Evolutionary conservation across 306 rosid species (phyloP), one percentile per base, ranked within the genome.

Genomic region (Vigna reflexopilosa): DNA sequence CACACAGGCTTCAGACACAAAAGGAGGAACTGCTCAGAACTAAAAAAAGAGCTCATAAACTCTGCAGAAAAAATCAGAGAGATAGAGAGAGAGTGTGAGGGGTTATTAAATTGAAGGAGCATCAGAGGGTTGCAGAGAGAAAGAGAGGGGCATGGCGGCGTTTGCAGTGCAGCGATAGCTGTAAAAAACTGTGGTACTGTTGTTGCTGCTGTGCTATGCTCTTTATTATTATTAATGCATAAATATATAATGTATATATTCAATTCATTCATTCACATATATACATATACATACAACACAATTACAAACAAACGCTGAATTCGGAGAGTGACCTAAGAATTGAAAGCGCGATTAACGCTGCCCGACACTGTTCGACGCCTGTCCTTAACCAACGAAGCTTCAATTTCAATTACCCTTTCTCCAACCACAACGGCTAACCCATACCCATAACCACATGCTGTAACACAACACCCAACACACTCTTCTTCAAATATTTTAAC

Each of bases 61-160:
- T 49, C 85, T 77, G 83, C 63, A 34, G 56, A 56, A 32, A 34
- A n/a, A 57, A 75, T 72, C 74, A 75, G 83, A 81, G 76, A 51
- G 84, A 64, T 71, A 59, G 42, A 62, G 82, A 71, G 78, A 69
- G 56, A 49, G 17, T 68, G 57, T 24, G 38, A 24, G 22, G 14
- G 49, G 82, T 81, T 81, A 83, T 74, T 86, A 22, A 91, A 88
- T 88, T 62, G 75, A 71, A 82, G 84, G 19, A 55, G 84, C 77
- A 73, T 66, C 83, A 59, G 10, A 30, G 30, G 54, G 73, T 68
- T 47, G 69, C 57, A 55, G 81, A 82, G 87, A 66, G 72, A 67
- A 67, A 78, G 73, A 75, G 77, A 84, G 70, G 87, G 81, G 86
- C 85, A 89, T 91, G 97, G 96, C 97, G 98, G 98, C 98, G 98